Evolutionary conservation across 2,329 filamentous ascomycete genomes (phyloP), one percentile per base, ranked within the genome.

Genomic region (Exophiala sideris): DNA sequence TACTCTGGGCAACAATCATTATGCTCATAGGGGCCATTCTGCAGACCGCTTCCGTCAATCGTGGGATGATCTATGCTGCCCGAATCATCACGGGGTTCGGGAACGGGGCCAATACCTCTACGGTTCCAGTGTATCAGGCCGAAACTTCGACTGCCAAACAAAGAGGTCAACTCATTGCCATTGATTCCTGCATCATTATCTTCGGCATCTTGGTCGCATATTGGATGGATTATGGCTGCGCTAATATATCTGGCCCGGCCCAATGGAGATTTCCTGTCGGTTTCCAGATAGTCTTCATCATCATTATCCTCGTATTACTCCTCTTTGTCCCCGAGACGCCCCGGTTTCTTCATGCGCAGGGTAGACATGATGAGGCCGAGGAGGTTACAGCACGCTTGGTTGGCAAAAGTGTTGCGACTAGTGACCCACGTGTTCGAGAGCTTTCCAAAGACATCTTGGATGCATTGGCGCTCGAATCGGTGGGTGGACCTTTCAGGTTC

Each of bases 401-500:
- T 35, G 33, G 33, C 33, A 35, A 35, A n/a, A n/a, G 33, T n/a
- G 33, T 35, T n/a, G 9, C 33, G 8, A 35, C 33, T n/a, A 35
- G 33, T n/a, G 33, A 35, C 33, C 33, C 33, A 9, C 33, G 33
- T 35, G 33, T 35, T n/a, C 33, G 33, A 9, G 33, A 35, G 33
- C 33, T 35, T n/a, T 35, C 33, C n/a, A 9, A n/a, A 35, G 33
- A 35, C 33, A 35, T 35, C n/a, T n/a, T 35, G 33, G n/a, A 35
- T 35, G 33, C 33, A 35, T n/a, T 35, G 9, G 33, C 33, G n/a
- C 33, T 35, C n/a, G 33, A 35, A 35, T 35, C 33, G 9, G 33
- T 71, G 0, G 73, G 79, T 58, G 82, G 82, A 66, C 74, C 83
- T 47, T 84, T 80, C 66, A 67, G 81, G 44, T 84, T 80, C 39